Evolutionary conservation across 495 filamentous ascomycete species (phyloP).

Genomic region (Penicillium desertorum): DNA sequence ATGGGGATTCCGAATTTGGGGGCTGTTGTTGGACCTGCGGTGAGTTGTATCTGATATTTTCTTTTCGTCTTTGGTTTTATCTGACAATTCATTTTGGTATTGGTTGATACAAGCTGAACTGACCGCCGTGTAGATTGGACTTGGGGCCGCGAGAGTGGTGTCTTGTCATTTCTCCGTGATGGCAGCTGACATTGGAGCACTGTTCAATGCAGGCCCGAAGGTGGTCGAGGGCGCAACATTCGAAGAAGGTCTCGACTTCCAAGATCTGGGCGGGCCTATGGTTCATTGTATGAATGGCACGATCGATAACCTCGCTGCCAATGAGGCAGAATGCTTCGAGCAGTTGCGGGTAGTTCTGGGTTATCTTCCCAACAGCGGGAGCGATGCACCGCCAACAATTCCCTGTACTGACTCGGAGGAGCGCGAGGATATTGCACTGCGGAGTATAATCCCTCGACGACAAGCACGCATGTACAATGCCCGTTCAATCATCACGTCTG

Average conservation of each 20-base stretch:
- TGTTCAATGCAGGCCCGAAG: conserved; percentile 65
- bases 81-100: background rate
- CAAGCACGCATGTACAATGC: conserved; percentile 61
- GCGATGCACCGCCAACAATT: conserved; percentile 51
- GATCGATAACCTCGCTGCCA: conserved; percentile 61
- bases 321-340: conserved; percentile 60
- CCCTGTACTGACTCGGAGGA: conserved; percentile 47
- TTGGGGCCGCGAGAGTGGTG: conserved; percentile 60
- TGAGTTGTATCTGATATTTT: conserved; percentile 19
- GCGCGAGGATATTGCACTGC: conserved; percentile 47
- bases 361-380: conserved; percentile 58
- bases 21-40: conserved; percentile 60
- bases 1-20: conserved; percentile 62
- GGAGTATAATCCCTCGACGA: conserved; percentile 57
- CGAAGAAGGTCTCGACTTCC: conserved; percentile 58
- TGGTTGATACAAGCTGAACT: background rate
- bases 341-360: conserved; percentile 56
- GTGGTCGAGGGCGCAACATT: conserved; percentile 61
- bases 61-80: background rate
- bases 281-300: conserved; percentile 67
- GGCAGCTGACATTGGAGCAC: conserved; percentile 58
- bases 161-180: conserved; percentile 66
- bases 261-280: conserved; percentile 54
- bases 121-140: conserved; percentile 46
- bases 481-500: conserved; percentile 52